These are phyloP conservation scores for Trichosanthes cucumerina DNA, from an alignment of 306 rosid species.

Conservation along the genomic window DNA sequence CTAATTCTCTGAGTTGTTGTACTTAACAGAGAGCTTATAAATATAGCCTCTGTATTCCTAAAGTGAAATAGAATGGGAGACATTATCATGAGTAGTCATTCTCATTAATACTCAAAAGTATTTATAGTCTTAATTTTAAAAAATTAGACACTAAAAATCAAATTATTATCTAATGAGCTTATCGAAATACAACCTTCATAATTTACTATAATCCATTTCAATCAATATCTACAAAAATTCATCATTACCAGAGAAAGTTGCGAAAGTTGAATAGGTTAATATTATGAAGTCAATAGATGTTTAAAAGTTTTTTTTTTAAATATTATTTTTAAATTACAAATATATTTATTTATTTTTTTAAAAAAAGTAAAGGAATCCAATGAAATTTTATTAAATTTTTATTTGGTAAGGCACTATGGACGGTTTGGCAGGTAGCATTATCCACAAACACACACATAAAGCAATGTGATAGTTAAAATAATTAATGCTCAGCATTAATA, in stretches of 20 bases:
- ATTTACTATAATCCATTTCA: background rate
- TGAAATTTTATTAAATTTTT: background rate
- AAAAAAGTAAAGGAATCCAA: slow-evolving; percentile 6
- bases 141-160: too few relatives aligned
- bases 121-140: too few relatives aligned
- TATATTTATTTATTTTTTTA: background rate
- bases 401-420: background rate
- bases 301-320: background rate
- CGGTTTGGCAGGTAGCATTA: slow-evolving; percentile 4
- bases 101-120: too few relatives aligned
- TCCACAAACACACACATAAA: background rate
- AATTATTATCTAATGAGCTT: too few relatives aligned
- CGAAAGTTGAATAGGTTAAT: background rate
- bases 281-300: background rate
- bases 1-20: too few relatives aligned
- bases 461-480: background rate
- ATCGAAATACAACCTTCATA: too few relatives aligned
- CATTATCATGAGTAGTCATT: too few relatives aligned
- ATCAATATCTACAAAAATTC: background rate
- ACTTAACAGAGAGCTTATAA: too few relatives aligned
- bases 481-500: background rate
- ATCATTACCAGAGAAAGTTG: background rate
- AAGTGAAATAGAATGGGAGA: too few relatives aligned
- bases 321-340: background rate
- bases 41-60: too few relatives aligned